Conservation (phyloP, 371 early-diverging fungal genomes). For the Funneliformis caledonium region DNA sequence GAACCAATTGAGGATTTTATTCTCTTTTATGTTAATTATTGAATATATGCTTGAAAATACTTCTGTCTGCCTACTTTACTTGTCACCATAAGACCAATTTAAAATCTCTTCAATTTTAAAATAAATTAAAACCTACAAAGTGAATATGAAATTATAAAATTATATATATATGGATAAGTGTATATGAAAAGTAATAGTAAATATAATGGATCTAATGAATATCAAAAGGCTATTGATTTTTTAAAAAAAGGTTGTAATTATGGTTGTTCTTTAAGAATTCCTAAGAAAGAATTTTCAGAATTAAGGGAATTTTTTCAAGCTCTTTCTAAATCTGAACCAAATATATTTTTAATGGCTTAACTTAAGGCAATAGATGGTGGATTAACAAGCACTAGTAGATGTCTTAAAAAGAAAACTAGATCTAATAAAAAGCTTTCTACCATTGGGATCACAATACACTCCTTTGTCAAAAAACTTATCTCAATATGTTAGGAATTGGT, state of each 20-base stretch:
- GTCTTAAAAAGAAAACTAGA: neutral
- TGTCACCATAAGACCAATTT: too few species aligned
- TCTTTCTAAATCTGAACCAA: constrained; percentile 17
- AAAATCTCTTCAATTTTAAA: too few species aligned
- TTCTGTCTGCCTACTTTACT: too few species aligned
- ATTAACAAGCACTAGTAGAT: neutral
- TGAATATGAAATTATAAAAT: too few species aligned
- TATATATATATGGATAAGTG: too few species aligned
- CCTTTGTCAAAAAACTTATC: constrained; percentile 11
- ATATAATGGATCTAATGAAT: neutral
- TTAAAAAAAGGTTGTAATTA: constrained; percentile 28
- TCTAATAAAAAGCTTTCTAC: neutral
- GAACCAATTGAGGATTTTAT: too few species aligned
- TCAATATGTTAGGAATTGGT: constrained; percentile 1
- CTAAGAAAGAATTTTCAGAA: constrained; percentile 6
- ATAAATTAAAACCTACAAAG: too few species aligned
- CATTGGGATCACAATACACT: neutral
- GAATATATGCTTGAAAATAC: too few species aligned
- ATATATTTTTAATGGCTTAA: neutral
- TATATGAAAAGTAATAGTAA: too few species aligned
- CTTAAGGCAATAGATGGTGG: neutral
- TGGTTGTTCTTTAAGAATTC: constrained; percentile 8
- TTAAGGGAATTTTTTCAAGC: neutral
- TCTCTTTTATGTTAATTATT: too few species aligned
- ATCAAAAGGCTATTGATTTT: constrained; percentile 28